Evolutionary conservation across 2,329 filamentous ascomycete species (phyloP), one percentile per base, ranked within the genome.

Genomic region (Arachnomyces sp.): DNA sequence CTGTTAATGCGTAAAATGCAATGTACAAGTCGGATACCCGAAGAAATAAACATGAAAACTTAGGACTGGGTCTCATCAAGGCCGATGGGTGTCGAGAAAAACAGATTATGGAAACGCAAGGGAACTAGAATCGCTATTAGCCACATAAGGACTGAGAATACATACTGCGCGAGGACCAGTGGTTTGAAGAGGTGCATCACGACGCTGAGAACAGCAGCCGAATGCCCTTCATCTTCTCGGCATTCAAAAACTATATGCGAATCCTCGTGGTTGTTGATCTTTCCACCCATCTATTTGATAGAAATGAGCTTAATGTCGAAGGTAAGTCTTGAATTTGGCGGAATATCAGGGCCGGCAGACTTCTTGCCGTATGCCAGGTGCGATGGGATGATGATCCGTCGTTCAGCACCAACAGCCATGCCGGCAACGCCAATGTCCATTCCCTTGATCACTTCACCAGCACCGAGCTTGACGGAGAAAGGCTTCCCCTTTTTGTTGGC

Each of bases 401-500:
- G 86, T 76, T 98, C 93, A 56, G 87, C 88, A 58, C 92, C 92
- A 52, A 89, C 82, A 53, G 82, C 74, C 87, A 98, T 95, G 67
- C 93, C 93, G 52, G 77, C 75, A 53, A 98, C 73, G 68, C 92
- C 92, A 50, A 96, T 78, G 64, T 98, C 93, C 93, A 92, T 96
- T 53, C 92, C 92, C 77, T 94, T 92, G 74, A 98, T 98, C 57
- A 98, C 93, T 67, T 96, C 86, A 46, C 89, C 89, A 61, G 82
- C 80, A 53, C 92, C 93, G 46, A 93, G 80, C 75, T 90, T 94
- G 80, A 96, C 96, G 52, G 77, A 77, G 73, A 98, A 98, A 43
- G 93, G 90, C 73, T 94, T 89, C 57, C 92, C 92, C 74, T 93
- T 95, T 78, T 96, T 98, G 78, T 98, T 96, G 67, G 88, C 86